Evolutionary conservation across 306 rosid species (phyloP), one percentile per base, ranked within the genome.

Genomic region (Spatholobus suberectus): DNA sequence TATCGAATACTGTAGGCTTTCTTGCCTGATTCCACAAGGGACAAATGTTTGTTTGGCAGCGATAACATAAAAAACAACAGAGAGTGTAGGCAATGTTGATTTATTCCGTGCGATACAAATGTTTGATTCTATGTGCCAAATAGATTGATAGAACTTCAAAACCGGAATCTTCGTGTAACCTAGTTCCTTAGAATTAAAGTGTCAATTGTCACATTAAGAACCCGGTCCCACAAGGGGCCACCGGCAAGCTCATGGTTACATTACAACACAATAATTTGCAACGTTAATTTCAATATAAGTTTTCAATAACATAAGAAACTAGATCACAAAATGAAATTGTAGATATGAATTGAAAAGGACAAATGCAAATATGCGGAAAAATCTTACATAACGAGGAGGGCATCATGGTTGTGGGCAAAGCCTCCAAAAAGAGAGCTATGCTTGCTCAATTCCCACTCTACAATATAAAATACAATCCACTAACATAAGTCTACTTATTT

Each of bases 371-470:
- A 12, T n/a, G 17, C 21, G n/a, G 8, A 23, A 21, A 58, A 24
- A 8, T 58, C 35, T 17, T 57, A 58, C 65, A 23, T 12, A 4
- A 24, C 24, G 67, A 24, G 18, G 37, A n/a, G 18, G 29, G 6
- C n/a, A 24, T 58, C 37, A 26, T 0, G 34, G 66, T 9, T 23
- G 8, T 10, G 17, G 66, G 66, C 5, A 43, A 62, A 77, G 81
- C 47, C 34, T 29, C 21, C 20, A 44, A 61, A 44, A 61, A 14
- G 17, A 47, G 7, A 46, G 73, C 51, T 5, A 58, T 76, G 57
- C 34, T 29, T 43, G 74, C 26, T 63, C 47, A 23, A 54, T 79
- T 68, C 21, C 52, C 82, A 78, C 59, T 75, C 51, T 40, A 68
- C 26, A 32, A 63, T 17, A 69, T 11, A 32, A 63, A 32, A 63